phyloP scores from a whole-genome alignment of 2,329 filamentous ascomycete species.

The Teratosphaeria viscida region DNA sequence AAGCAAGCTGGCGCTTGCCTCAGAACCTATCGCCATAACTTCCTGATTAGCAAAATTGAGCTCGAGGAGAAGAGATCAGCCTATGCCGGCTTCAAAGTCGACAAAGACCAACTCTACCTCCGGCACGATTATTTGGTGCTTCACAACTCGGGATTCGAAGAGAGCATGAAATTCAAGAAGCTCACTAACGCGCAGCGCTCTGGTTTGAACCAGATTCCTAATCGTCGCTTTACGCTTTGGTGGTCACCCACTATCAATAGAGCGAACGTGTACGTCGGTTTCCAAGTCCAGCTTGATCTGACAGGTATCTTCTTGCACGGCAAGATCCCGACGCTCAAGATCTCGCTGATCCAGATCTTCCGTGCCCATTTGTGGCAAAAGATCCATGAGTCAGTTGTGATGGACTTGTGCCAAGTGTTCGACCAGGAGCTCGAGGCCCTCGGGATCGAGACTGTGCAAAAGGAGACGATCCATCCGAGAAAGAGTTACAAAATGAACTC shows the following conservation, averaged over 20 bases:
- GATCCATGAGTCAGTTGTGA: slow-evolving; percentile 96
- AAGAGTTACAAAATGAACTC: slow-evolving; percentile 99
- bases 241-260: slow-evolving; percentile 54
- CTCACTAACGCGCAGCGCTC: slow-evolving; percentile 93
- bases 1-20: too few species aligned
- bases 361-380: slow-evolving; percentile 99
- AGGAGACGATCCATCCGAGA: slow-evolving; percentile 96
- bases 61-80: too few species aligned
- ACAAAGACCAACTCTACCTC: too few species aligned
- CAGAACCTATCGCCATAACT: too few species aligned
- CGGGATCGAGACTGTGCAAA: slow-evolving; percentile 94
- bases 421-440: slow-evolving; percentile 94
- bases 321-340: slow-evolving; percentile 96
- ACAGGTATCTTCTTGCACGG: slow-evolving; percentile 98
- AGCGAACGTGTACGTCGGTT: slow-evolving; percentile 97
- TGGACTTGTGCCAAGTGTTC: slow-evolving; percentile 98
- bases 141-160: background rate
- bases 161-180: slow-evolving; percentile 64
- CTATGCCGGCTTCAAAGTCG: too few species aligned
- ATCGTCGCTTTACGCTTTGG: slow-evolving; percentile 96
- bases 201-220: slow-evolving; percentile 96
- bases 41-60: too few species aligned
- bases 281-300: slow-evolving; percentile 95
- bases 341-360: slow-evolving; percentile 98
- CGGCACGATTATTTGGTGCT: too few species aligned